These are phyloP conservation scores for Detonula confervacea DNA, from an alignment of 352 stramenopile genomes.

Conservation along the genomic window DNA sequence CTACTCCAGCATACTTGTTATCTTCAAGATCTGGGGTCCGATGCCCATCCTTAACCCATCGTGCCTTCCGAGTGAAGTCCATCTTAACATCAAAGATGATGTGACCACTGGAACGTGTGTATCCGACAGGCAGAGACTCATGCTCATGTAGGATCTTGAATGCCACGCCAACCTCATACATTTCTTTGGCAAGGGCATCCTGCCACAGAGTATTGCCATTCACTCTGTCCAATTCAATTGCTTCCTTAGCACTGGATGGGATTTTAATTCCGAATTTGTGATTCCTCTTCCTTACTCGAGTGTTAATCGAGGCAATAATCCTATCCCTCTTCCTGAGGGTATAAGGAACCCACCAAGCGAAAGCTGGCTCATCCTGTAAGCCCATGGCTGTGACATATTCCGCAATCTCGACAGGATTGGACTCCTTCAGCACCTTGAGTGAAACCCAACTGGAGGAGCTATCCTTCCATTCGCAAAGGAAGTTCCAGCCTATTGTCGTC, in stretches of 20 bases:
- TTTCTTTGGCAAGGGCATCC: constrained; percentile 62
- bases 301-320: constrained; percentile 6
- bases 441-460: constrained; percentile 33
- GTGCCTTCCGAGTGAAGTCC: constrained; percentile 33
- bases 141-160: constrained; percentile 55
- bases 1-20: constrained; percentile 53
- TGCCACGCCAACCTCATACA: constrained; percentile 51
- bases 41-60: constrained; percentile 25
- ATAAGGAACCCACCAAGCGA: constrained; percentile 36
- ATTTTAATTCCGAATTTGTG: constrained; percentile 71
- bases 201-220: constrained; percentile 62
- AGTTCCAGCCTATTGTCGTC: constrained; percentile 57
- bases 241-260: constrained; percentile 44
- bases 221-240: constrained; percentile 40
- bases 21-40: constrained; percentile 1
- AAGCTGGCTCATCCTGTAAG: constrained; percentile 26
- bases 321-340: constrained; percentile 15
- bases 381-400: constrained; percentile 32
- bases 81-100: constrained; percentile 53
- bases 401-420: constrained; percentile 52
- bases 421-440: constrained; percentile 59
- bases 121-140: not conserved
- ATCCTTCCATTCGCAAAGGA: constrained; percentile 55
- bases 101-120: not conserved
- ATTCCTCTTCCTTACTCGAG: constrained; percentile 30